Percentiles rank a stretch among this genome's conserved stretches.
These are phyloP conservation scores for Fusarium napiforme DNA, from an alignment of 2,329 filamentous ascomycete species.

Conservation along the genomic window DNA sequence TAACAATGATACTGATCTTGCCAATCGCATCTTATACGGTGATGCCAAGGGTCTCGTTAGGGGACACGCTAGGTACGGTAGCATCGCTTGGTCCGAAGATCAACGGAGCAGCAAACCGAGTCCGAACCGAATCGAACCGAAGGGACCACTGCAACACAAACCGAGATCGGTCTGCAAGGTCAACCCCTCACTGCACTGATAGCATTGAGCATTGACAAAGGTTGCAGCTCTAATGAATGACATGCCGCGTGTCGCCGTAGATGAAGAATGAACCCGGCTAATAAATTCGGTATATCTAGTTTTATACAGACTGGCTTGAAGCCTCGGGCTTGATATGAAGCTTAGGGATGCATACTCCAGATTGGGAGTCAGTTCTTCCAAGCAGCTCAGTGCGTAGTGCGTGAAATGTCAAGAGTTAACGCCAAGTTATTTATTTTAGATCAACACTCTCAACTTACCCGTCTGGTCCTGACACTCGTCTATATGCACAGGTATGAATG, in stretches of 20 bases:
- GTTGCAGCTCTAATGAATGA: not conserved
- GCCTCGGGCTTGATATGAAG: not conserved
- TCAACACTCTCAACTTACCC: too few relatives aligned
- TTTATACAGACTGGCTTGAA: not conserved
- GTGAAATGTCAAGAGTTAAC: too few relatives aligned
- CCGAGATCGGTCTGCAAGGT: not conserved
- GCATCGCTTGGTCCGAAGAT: not conserved
- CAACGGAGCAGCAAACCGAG: conserved; percentile 10
- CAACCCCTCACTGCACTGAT: not conserved
- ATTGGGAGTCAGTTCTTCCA: too few relatives aligned
- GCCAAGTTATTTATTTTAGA: too few relatives aligned
- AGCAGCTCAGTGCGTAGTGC: too few relatives aligned
- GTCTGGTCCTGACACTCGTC: too few relatives aligned
- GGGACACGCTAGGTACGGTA: not conserved
- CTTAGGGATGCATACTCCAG: not conserved
- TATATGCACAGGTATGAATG: too few relatives aligned
- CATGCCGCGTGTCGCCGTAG: not conserved
- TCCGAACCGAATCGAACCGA: conserved; percentile 26
- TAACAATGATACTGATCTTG: not conserved
- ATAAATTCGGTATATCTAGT: not conserved
- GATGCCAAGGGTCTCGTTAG: not conserved
- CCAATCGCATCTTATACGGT: conserved; percentile 17
- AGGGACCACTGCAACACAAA: not conserved
- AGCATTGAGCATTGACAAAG: not conserved
- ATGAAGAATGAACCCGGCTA: not conserved